Evolutionary conservation across 345 rosid species (phyloP).

Genomic region (Nephelium lappaceum): DNA sequence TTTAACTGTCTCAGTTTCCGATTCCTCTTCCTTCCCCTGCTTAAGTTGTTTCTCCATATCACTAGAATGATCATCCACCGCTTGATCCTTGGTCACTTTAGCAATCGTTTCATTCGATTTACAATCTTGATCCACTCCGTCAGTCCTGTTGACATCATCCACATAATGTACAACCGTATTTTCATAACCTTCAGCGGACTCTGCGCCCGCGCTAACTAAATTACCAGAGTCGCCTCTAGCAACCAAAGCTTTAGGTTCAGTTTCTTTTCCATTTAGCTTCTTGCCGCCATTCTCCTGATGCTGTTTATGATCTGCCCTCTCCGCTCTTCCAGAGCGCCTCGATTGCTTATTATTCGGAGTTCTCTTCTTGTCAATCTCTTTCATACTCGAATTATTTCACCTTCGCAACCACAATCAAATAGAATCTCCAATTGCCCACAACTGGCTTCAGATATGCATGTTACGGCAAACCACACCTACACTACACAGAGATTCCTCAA

Average conservation of each 20-base stretch:
- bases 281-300: slow-evolving; percentile 52
- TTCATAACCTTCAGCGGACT: slow-evolving; percentile 59
- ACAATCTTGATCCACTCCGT: slow-evolving; percentile 34
- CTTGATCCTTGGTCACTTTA: slow-evolving; percentile 33
- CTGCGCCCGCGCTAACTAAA: slow-evolving; percentile 54
- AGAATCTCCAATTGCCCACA: slow-evolving; percentile 7
- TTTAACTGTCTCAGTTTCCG: slow-evolving; percentile 55
- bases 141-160: slow-evolving; percentile 60
- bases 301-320: slow-evolving; percentile 49
- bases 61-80: slow-evolving; percentile 39
- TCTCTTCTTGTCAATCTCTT: slow-evolving; percentile 61
- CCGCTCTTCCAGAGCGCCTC: slow-evolving; percentile 54
- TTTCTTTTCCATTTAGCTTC: slow-evolving; percentile 41
- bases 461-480: slow-evolving; percentile 11
- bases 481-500: slow-evolving; percentile 3
- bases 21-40: slow-evolving; percentile 51
- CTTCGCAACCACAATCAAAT: slow-evolving; percentile 23
- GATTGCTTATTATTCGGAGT: slow-evolving; percentile 51
- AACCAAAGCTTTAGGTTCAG: slow-evolving; percentile 44
- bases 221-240: slow-evolving; percentile 41
- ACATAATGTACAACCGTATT: slow-evolving; percentile 61
- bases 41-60: slow-evolving; percentile 46
- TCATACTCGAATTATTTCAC: slow-evolving; percentile 32
- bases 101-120: slow-evolving; percentile 25
- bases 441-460: neutral